Percentiles rank a stretch among this genome's conserved stretches.
Evolutionary conservation across 164 flowering plant species (phyloP).

Genomic region (Berberis vulgaris): DNA sequence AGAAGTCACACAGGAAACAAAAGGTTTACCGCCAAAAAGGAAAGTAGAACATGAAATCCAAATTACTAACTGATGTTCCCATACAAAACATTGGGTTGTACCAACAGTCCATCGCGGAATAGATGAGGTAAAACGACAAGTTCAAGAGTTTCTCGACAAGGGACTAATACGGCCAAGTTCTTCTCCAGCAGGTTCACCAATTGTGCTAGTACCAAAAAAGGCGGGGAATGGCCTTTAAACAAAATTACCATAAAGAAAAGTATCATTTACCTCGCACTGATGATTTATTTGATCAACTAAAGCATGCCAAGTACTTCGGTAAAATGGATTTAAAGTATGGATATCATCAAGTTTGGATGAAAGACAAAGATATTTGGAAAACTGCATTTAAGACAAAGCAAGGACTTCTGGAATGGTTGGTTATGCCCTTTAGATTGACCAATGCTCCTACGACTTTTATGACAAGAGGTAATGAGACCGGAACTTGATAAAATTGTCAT

Average conservation of each 20-base stretch:
- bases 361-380: background rate
- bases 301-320: background rate
- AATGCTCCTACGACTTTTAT: background rate
- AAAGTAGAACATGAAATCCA: background rate
- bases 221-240: background rate
- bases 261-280: slow-evolving; percentile 4
- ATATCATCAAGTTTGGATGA: background rate
- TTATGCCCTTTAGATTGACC: background rate
- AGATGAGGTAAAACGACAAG: background rate
- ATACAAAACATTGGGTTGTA: background rate
- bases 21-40: background rate
- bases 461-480: background rate
- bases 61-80: background rate
- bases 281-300: background rate
- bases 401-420: background rate
- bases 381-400: background rate
- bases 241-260: slow-evolving; percentile 1
- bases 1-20: background rate
- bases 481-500: background rate
- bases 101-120: background rate
- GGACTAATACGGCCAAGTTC: background rate
- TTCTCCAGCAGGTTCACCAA: background rate
- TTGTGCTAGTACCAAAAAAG: slow-evolving; percentile 7
- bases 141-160: background rate
- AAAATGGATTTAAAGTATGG: background rate